phyloP scores from a whole-genome alignment of 208 protist genomes.

The Leishmania martiniquensis region DNA sequence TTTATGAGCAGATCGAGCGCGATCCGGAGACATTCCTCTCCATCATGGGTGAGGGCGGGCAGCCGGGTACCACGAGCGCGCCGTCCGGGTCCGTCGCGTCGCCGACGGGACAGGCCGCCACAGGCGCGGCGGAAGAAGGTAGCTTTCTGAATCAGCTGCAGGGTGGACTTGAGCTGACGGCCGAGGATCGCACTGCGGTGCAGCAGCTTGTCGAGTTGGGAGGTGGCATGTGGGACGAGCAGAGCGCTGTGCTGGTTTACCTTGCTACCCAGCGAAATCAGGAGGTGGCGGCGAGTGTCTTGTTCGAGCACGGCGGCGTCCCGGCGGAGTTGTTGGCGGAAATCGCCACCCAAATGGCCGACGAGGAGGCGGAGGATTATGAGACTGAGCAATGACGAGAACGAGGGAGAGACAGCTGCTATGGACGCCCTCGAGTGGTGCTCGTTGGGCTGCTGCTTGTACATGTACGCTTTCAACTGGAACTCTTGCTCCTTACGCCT shows the following conservation, averaged over 20 bases:
- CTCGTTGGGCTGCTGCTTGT: background rate
- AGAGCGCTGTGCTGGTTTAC: constrained; percentile 76
- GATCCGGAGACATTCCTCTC: constrained; percentile 68
- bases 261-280: constrained; percentile 67
- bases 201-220: constrained; percentile 76
- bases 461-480: background rate
- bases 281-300: constrained; percentile 78
- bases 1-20: constrained; percentile 66
- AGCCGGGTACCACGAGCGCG: constrained; percentile 1
- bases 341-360: constrained; percentile 30
- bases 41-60: constrained; percentile 66
- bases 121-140: background rate
- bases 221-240: constrained; percentile 78
- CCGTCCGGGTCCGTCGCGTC: constrained; percentile 1
- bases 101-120: constrained; percentile 4
- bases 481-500: background rate
- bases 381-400: constrained; percentile 22
- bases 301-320: constrained; percentile 75
- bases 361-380: constrained; percentile 34
- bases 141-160: constrained; percentile 33
- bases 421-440: background rate
- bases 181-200: constrained; percentile 53
- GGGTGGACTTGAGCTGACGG: constrained; percentile 38
- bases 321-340: constrained; percentile 47
- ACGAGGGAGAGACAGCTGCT: background rate